These are phyloP conservation scores for Ceratocystis harringtonii DNA, from an alignment of 2,329 filamentous ascomycete genomes.

Conservation along the genomic window DNA sequence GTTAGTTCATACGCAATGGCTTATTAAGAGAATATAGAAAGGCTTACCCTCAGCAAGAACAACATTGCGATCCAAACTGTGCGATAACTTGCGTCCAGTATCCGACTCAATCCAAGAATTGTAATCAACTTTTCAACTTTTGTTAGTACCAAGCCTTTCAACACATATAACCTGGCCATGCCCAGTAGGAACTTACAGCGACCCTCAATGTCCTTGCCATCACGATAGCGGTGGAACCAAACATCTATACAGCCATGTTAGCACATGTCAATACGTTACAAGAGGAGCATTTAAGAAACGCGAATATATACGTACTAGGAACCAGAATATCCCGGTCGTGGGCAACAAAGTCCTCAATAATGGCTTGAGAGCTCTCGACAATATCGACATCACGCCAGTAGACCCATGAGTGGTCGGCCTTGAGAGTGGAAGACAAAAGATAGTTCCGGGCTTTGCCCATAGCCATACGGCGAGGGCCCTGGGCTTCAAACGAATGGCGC, in stretches of 20 bases:
- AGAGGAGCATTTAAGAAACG: not conserved
- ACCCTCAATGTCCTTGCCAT: constrained; percentile 77
- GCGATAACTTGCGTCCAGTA: constrained; percentile 60
- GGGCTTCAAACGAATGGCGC: constrained; percentile 71
- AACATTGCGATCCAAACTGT: constrained; percentile 59
- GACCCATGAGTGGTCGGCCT: constrained; percentile 93
- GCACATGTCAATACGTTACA: not conserved
- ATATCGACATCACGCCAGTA: constrained; percentile 99
- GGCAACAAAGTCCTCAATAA: constrained; percentile 88
- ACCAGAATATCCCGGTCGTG: constrained; percentile 89
- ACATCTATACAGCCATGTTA: constrained; percentile 46
- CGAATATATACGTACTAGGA: constrained; percentile 53
- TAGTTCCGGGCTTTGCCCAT: constrained; percentile 90
- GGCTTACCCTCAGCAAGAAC: constrained; percentile 72
- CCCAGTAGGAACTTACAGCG: constrained; percentile 51
- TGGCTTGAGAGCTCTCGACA: constrained; percentile 69
- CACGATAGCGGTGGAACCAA: constrained; percentile 81
- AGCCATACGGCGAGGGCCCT: constrained; percentile 76
- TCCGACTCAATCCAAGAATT: constrained; percentile 97
- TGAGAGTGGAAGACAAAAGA: constrained; percentile 66
- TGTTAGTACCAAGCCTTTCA: constrained; percentile 18
- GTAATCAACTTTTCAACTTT: constrained; percentile 60
- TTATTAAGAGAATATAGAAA: not conserved
- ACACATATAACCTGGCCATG: not conserved
- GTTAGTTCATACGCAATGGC: not conserved